These are phyloP conservation scores for Tylopilus vinaceipallidus DNA, from an alignment of 768 basidiomycete genomes.

Conservation along the genomic window DNA sequence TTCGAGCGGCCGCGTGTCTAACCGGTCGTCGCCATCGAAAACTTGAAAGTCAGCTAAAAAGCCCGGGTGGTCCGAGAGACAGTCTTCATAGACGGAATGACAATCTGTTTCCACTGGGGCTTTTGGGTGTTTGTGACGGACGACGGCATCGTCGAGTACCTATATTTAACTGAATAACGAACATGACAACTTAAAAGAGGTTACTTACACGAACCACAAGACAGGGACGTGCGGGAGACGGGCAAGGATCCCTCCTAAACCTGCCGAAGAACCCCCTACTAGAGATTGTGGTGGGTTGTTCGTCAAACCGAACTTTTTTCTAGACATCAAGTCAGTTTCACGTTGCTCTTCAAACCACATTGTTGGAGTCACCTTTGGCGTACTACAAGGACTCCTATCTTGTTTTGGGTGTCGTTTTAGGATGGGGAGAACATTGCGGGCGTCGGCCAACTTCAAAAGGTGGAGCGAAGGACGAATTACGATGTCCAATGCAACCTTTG, in stretches of 20 bases:
- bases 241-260: slow-evolving; percentile 6
- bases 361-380: slow-evolving; percentile 18
- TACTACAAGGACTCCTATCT: slow-evolving; percentile 3
- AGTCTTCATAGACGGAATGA: slow-evolving; percentile 30
- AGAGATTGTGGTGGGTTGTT: slow-evolving; percentile 24
- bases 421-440: slow-evolving; percentile 1
- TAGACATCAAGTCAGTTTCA: slow-evolving; percentile 2
- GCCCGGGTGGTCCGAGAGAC: slow-evolving; percentile 19
- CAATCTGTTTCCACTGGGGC: slow-evolving; percentile 12
- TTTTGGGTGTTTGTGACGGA: background rate
- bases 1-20: slow-evolving; percentile 10
- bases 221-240: slow-evolving; percentile 27
- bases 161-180: slow-evolving; percentile 9
- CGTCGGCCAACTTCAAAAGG: slow-evolving; percentile 19
- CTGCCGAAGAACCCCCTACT: slow-evolving; percentile 18
- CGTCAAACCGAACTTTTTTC: slow-evolving; percentile 29
- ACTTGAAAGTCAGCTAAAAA: slow-evolving; percentile 18
- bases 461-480: slow-evolving; percentile 23
- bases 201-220: slow-evolving; percentile 25
- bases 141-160: slow-evolving; percentile 7
- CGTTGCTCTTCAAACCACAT: background rate
- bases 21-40: slow-evolving; percentile 18
- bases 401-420: slow-evolving; percentile 12
- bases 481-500: slow-evolving; percentile 17
- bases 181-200: background rate